Evolutionary conservation across 2,329 filamentous ascomycete genomes (phyloP).

Genomic region (Aspergillus glaucus): DNA sequence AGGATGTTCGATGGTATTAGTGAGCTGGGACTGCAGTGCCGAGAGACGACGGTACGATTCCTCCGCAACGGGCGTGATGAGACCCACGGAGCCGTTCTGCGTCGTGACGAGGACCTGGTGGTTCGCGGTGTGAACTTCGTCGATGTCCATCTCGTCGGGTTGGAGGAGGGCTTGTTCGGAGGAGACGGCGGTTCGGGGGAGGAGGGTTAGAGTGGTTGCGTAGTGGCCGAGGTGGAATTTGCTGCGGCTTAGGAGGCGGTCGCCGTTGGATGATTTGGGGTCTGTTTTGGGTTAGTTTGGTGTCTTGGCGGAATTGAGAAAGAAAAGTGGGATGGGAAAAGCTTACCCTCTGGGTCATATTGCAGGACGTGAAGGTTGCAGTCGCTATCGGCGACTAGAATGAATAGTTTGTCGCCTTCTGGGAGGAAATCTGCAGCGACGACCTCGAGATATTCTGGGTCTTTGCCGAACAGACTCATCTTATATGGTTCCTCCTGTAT

Average conservation of each 20-base stretch:
- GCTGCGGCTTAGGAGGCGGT: constrained; percentile 76
- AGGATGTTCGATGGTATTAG: constrained; percentile 66
- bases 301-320: neutral
- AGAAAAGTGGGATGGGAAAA: neutral
- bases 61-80: constrained; percentile 73
- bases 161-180: constrained; percentile 29
- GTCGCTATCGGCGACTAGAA: constrained; percentile 77
- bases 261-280: constrained; percentile 84
- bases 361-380: constrained; percentile 83
- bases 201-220: constrained; percentile 65
- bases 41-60: constrained; percentile 75
- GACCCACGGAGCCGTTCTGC: constrained; percentile 66
- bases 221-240: constrained; percentile 83
- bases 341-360: constrained; percentile 88
- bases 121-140: constrained; percentile 23
- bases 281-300: constrained; percentile 47
- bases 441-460: constrained; percentile 68
- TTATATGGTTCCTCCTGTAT: constrained; percentile 81
- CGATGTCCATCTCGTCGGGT: constrained; percentile 35
- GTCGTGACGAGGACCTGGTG: constrained; percentile 64
- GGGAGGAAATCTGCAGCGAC: constrained; percentile 82
- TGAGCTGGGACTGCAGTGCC: constrained; percentile 72
- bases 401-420: constrained; percentile 72
- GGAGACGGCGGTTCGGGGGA: constrained; percentile 59
- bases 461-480: constrained; percentile 89